These are phyloP conservation scores for Yamadazyma triangularis DNA, from an alignment of 1,139 yeast genomes.

Conservation along the genomic window DNA sequence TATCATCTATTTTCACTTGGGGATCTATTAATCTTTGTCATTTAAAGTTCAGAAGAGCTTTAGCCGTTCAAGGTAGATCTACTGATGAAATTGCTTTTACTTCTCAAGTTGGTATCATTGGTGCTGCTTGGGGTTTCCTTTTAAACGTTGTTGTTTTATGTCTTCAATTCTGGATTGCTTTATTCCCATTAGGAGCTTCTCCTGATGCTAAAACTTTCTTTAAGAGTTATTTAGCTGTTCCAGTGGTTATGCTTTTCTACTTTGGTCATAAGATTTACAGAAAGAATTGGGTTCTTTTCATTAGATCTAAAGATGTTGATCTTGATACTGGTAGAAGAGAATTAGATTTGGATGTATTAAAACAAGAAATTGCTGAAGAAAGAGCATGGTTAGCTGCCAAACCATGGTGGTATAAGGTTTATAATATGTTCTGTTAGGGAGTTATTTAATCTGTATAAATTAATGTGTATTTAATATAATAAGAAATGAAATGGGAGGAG, in stretches of 20 bases:
- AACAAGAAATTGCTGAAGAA: conserved; percentile 64
- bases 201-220: conserved; percentile 61
- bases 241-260: conserved; percentile 56
- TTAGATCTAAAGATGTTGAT: conserved; percentile 53
- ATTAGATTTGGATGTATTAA: conserved; percentile 57
- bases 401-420: conserved; percentile 50
- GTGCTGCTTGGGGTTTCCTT: conserved; percentile 61
- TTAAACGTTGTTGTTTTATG: conserved; percentile 62
- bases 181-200: conserved; percentile 56
- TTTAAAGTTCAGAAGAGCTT: conserved; percentile 73
- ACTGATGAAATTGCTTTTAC: conserved; percentile 64
- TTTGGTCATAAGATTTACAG: conserved; percentile 54
- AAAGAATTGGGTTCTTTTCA: conserved; percentile 45
- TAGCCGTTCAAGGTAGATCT: conserved; percentile 59
- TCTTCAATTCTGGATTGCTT: conserved; percentile 79
- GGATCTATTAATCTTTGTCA: conserved; percentile 72
- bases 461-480: not conserved
- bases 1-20: conserved; percentile 84
- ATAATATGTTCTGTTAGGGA: conserved; percentile 50
- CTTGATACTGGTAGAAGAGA: conserved; percentile 69
- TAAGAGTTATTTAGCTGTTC: conserved; percentile 57
- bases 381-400: conserved; percentile 45
- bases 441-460: too few species aligned
- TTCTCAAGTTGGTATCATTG: conserved; percentile 65
- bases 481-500: not conserved